These are phyloP conservation scores for Alternaria panax DNA, from an alignment of 2,329 filamentous ascomycete genomes.

Conservation along the genomic window DNA sequence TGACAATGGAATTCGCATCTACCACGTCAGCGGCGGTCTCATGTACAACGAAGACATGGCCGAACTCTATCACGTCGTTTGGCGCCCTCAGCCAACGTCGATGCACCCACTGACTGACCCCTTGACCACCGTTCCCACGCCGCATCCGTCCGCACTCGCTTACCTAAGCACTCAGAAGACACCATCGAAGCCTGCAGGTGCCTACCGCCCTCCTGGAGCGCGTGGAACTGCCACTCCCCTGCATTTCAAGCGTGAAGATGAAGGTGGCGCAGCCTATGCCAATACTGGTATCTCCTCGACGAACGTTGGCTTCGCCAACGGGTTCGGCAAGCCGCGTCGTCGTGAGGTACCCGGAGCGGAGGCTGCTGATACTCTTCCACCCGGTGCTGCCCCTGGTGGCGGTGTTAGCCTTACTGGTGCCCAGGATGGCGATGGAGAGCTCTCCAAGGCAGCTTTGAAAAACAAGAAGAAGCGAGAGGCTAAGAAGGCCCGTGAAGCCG, in stretches of 20 bases:
- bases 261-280: slow-evolving; percentile 88
- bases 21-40: slow-evolving; percentile 85
- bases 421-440: slow-evolving; percentile 71
- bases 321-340: slow-evolving; percentile 77
- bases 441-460: slow-evolving; percentile 87
- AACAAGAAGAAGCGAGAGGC: slow-evolving; percentile 98
- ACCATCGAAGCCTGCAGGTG: slow-evolving; percentile 94
- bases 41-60: slow-evolving; percentile 97
- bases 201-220: slow-evolving; percentile 93
- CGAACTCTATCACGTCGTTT: slow-evolving; percentile 87
- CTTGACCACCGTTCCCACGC: slow-evolving; percentile 74
- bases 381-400: slow-evolving; percentile 73
- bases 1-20: slow-evolving; percentile 94
- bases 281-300: slow-evolving; percentile 77
- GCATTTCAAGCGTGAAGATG: slow-evolving; percentile 96
- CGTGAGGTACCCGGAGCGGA: slow-evolving; percentile 90
- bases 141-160: slow-evolving; percentile 81
- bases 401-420: slow-evolving; percentile 72
- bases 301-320: slow-evolving; percentile 67
- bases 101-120: slow-evolving; percentile 72
- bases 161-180: slow-evolving; percentile 90
- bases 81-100: slow-evolving; percentile 77
- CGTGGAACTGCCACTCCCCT: slow-evolving; percentile 87
- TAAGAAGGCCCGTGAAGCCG: slow-evolving; percentile 86
- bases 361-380: slow-evolving; percentile 66